phyloP scores from a whole-genome alignment of 768 basidiomycete species.

The Lactifluus volemus region DNA sequence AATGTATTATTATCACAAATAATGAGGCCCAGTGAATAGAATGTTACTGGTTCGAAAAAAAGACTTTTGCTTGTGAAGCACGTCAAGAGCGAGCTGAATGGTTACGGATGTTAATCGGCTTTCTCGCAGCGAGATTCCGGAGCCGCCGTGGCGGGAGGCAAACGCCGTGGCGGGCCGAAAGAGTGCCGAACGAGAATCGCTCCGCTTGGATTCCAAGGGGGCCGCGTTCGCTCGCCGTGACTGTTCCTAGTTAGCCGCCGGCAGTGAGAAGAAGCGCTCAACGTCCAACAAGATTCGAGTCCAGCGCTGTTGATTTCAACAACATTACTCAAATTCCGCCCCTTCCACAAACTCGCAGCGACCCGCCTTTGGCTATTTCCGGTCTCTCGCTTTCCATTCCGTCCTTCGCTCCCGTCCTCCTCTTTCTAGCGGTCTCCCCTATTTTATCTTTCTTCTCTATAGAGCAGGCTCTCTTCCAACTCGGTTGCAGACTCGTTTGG shows the following conservation, averaged over 20 bases:
- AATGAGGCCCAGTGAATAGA: too few relatives aligned
- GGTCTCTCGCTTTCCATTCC: neutral
- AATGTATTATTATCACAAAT: too few relatives aligned
- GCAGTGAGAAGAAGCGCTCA: conserved; percentile 8
- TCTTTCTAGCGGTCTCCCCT: conserved; percentile 7
- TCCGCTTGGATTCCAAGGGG: conserved; percentile 11
- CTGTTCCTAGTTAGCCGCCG: conserved; percentile 13
- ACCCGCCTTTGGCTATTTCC: conserved; percentile 2
- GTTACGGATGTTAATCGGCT: neutral
- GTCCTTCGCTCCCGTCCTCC: neutral
- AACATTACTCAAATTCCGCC: conserved; percentile 12
- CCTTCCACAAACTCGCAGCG: neutral
- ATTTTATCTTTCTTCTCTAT: conserved; percentile 1
- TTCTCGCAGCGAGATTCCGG: neutral
- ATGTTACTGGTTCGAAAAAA: too few relatives aligned
- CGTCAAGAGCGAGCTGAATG: too few relatives aligned
- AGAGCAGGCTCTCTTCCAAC: conserved; percentile 13
- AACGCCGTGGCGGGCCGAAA: conserved; percentile 7
- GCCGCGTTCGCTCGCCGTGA: conserved; percentile 3
- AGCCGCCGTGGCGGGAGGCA: conserved; percentile 1
- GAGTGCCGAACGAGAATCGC: conserved; percentile 3
- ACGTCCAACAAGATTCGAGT: conserved; percentile 18
- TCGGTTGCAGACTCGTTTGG: neutral
- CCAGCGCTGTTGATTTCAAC: conserved; percentile 16
- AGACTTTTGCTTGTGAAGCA: too few relatives aligned